Percentiles rank a stretch among this genome's conserved stretches.
Conservation (phyloP, 2,329 filamentous ascomycete genomes). For the Chrysoporthe puriensis region DNA sequence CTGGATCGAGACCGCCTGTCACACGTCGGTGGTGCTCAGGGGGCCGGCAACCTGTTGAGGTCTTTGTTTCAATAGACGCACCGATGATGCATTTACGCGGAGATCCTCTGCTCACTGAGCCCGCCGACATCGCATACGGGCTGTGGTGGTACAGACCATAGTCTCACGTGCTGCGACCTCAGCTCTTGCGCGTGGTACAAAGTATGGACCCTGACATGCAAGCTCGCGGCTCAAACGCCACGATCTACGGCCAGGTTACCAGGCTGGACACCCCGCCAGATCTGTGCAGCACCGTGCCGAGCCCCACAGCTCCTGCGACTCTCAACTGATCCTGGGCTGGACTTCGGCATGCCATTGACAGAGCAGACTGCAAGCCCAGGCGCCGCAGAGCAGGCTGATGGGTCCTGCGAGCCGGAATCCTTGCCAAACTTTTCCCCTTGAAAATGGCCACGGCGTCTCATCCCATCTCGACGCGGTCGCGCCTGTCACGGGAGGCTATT, state of each 20-base stretch:
- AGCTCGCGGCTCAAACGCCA: conserved; percentile 25
- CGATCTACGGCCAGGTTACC: conserved; percentile 21
- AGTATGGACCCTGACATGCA: conserved; percentile 10
- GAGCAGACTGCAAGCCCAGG: background rate
- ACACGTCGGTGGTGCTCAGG: conserved; percentile 15
- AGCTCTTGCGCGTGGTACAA: conserved; percentile 4
- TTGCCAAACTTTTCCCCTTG: conserved; percentile 1
- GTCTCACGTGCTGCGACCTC: conserved; percentile 13
- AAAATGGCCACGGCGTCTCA: conserved; percentile 8
- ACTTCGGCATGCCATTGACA: background rate
- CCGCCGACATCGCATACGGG: conserved; percentile 9
- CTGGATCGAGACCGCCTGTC: conserved; percentile 19
- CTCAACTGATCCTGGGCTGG: background rate
- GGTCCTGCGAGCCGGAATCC: background rate
- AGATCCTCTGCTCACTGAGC: background rate
- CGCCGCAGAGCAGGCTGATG: background rate
- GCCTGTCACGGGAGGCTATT: background rate
- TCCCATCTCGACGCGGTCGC: conserved; percentile 3
- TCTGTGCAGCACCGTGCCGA: conserved; percentile 2
- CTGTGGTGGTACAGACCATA: background rate
- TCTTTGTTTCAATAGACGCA: conserved; percentile 25
- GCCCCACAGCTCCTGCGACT: conserved; percentile 1
- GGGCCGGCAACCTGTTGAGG: conserved; percentile 17
- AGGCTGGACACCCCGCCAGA: conserved; percentile 14
- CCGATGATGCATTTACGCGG: conserved; percentile 6